A percentile compares a stretch with the other conserved stretches of the same genome.
phyloP scores from a whole-genome alignment of 495 filamentous ascomycete species.

The Paragyromitra xinjiangensis region DNA sequence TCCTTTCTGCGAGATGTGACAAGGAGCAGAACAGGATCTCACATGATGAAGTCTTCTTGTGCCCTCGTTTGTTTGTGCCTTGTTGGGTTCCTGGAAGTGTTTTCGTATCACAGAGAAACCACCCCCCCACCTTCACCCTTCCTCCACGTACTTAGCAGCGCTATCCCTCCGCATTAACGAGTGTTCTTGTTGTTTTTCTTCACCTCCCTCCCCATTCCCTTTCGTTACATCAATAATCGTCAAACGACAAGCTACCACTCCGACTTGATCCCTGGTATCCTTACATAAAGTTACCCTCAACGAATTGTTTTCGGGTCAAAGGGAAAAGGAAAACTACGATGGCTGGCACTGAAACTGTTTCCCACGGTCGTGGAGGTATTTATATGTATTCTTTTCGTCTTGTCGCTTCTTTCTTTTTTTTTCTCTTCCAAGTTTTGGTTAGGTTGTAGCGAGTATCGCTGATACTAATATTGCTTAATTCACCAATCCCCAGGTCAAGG shows the following conservation, averaged over 20 bases:
- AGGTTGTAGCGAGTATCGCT: not conserved
- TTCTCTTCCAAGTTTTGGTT: not conserved
- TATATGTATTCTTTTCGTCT: not conserved
- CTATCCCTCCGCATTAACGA: no score
- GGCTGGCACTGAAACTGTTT: slow-evolving; percentile 43
- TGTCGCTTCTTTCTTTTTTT: not conserved
- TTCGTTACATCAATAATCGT: not conserved
- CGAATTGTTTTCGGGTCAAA: not conserved
- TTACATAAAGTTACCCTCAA: not conserved
- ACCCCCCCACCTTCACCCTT: slow-evolving; percentile 13
- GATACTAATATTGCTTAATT: slow-evolving; percentile 3
- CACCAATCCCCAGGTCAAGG: slow-evolving; percentile 41
- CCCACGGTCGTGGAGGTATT: slow-evolving; percentile 56
- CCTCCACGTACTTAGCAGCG: not conserved
- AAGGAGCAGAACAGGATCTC: slow-evolving; percentile 9
- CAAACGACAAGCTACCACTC: not conserved
- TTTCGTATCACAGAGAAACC: not conserved
- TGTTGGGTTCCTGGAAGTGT: slow-evolving; percentile 23
- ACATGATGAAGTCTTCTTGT: slow-evolving; percentile 29
- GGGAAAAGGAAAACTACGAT: slow-evolving; percentile 14
- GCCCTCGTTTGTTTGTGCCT: slow-evolving; percentile 43
- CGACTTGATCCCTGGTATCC: not conserved
- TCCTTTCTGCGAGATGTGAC: slow-evolving; percentile 10
- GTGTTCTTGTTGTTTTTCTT: not conserved
- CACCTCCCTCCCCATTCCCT: not conserved